Conservation (phyloP, 2,329 filamentous ascomycete species). For the Xylariaceae sp. region DNA sequence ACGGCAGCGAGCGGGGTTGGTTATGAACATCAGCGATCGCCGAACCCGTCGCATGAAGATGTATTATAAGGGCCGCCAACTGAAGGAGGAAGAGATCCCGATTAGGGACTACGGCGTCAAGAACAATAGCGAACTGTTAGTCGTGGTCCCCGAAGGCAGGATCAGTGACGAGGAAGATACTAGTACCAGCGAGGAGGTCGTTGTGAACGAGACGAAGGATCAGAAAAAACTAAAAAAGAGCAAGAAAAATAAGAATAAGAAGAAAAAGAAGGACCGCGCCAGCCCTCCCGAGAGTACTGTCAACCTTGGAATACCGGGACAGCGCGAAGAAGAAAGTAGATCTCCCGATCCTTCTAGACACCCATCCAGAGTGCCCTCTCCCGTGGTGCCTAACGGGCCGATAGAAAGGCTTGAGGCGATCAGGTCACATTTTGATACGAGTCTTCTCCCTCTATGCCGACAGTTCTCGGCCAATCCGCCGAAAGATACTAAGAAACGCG, state of each 20-base stretch:
- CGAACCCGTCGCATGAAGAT: constrained; percentile 61
- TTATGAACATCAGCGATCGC: constrained; percentile 64
- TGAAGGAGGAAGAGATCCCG: constrained; percentile 64
- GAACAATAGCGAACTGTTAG: constrained; percentile 63
- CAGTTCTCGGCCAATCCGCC: constrained; percentile 67
- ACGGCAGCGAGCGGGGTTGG: constrained; percentile 65
- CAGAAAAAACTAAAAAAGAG: constrained; percentile 47
- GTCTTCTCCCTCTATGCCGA: constrained; percentile 66
- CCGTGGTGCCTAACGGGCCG: constrained; percentile 45
- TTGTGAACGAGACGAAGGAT: constrained; percentile 48
- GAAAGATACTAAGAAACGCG: constrained; percentile 65
- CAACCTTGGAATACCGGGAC: constrained; percentile 43
- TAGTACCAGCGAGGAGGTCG: constrained; percentile 48
- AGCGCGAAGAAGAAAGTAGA: constrained; percentile 39
- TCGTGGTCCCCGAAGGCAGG: constrained; percentile 56
- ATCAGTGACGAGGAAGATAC: constrained; percentile 43
- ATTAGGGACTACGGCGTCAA: constrained; percentile 64
- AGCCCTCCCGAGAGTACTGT: constrained; percentile 50
- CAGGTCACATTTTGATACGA: constrained; percentile 62
- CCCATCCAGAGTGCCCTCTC: constrained; percentile 42
- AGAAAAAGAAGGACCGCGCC: constrained; percentile 44
- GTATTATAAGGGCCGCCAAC: constrained; percentile 71
- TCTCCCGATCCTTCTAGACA: constrained; percentile 40
- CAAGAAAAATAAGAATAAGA: constrained; percentile 36
- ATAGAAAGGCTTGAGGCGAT: constrained; percentile 70